Base-by-base conservation (phyloP, 2,329 filamentous ascomycete species). In the Fusarium scirpi region DNA sequence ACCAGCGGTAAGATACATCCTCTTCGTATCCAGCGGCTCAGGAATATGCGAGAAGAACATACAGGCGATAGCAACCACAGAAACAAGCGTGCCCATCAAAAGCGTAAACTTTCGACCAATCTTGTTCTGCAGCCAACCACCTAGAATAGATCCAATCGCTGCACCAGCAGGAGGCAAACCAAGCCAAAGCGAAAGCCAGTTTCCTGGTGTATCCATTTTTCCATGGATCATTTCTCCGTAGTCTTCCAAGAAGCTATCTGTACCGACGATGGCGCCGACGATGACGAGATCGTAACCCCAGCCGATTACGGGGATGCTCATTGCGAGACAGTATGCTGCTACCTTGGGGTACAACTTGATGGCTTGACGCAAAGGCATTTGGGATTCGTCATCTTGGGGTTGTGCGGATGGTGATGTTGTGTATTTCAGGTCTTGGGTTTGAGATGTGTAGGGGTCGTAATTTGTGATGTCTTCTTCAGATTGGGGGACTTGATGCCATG, bases 241-340 rank as follows among this genome's bases (percentile, higher is more conserved):
- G 56, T 78, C 77, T 7, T 57, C 51, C 6, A 76, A 65, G n/a
- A 79, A 79, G 1, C 72, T 59, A 9, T 79, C 77, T 0, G 75
- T 76, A 3, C 71, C 73, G 8, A 67, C 73, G n/a, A 78, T 69
- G 8, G 73, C 58, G 7, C 77, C 76, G 1, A 78, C 70, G 2
- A 78, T 61, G 3, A 76, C 68, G 2, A 74, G 49, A 18, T 75
- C 74, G 45, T 78, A 78, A 2, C 76, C 76, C 76, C 76, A 78
- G n/a, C 76, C 76, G 18, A 78, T 58, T 5, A 78, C 63, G 8
- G 75, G 70, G 4, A 78, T 61, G 3, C 74, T 70, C 47, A 79
- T 70, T 15, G 62, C 71, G 3, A 78, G 51, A 12, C 74, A 77
- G 30, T 76, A 78, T 0, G 46, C 67, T 6, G 71, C 69, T 3